phyloP scores from a whole-genome alignment of 2,329 filamentous ascomycete genomes.

The Didymella keratinophila region DNA sequence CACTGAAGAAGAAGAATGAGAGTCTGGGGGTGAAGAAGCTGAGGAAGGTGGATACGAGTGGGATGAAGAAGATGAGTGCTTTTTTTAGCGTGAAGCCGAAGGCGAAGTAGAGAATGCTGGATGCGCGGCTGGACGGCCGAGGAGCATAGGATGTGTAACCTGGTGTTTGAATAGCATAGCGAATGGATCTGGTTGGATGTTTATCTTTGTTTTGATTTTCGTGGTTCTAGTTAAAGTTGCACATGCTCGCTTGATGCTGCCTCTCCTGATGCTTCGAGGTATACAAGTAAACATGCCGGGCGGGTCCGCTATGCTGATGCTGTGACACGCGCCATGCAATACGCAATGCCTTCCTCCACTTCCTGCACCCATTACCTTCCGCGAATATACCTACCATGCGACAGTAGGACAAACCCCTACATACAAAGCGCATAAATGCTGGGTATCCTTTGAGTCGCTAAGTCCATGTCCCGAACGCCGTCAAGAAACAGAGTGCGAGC shows the following conservation, averaged over 20 bases:
- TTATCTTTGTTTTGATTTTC: constrained; percentile 7
- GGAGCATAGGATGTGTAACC: no score
- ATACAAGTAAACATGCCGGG: not conserved
- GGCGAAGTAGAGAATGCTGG: constrained; percentile 24
- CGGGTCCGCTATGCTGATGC: constrained; percentile 3
- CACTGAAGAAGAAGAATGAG: constrained; percentile 81
- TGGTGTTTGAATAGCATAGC: no score
- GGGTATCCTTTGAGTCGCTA: constrained; percentile 21
- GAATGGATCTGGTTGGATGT: not conserved
- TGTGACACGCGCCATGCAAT: constrained; percentile 5
- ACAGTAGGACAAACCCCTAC: constrained; percentile 12
- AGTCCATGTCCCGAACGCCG: constrained; percentile 14
- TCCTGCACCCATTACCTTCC: not conserved
- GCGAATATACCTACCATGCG: constrained; percentile 4
- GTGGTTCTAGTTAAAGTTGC: constrained; percentile 7
- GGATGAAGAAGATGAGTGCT: constrained; percentile 96
- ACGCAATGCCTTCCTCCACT: not conserved
- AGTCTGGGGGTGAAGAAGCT: constrained; percentile 80
- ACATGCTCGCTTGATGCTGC: not conserved
- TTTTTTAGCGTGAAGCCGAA: constrained; percentile 79
- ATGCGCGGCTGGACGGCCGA: no score
- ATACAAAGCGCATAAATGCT: constrained; percentile 10
- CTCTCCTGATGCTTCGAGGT: not conserved
- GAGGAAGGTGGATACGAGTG: constrained; percentile 86
- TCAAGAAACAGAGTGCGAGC: constrained; percentile 3